Conservation (phyloP, 371 early-diverging fungal genomes). For the Rhizopus sp. region DNA sequence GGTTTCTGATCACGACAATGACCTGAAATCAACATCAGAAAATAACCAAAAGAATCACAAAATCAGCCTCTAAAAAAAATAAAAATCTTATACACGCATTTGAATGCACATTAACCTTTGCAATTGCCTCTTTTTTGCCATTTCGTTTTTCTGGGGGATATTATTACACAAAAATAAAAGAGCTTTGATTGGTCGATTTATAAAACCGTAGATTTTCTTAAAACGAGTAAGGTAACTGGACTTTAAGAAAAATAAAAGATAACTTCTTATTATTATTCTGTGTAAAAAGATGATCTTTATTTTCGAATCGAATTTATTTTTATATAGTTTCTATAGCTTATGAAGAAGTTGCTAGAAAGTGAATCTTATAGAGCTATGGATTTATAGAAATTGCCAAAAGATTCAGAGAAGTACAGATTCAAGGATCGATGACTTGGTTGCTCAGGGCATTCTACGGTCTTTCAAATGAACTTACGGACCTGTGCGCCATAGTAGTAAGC, state of each 20-base stretch:
- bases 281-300: background rate
- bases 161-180: too few relatives aligned
- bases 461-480: background rate
- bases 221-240: background rate
- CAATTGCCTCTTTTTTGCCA: too few relatives aligned
- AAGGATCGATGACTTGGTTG: conserved; percentile 1
- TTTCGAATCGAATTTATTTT: background rate
- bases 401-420: conserved; percentile 1
- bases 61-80: too few relatives aligned
- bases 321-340: background rate
- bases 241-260: conserved; percentile 1
- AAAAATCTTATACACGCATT: too few relatives aligned
- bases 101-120: too few relatives aligned
- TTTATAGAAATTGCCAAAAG: background rate
- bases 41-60: too few relatives aligned
- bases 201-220: background rate
- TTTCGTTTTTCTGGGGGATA: too few relatives aligned
- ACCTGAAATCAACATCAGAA: too few relatives aligned
- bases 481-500: too few relatives aligned
- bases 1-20: too few relatives aligned
- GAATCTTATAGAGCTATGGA: background rate
- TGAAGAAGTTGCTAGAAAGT: background rate
- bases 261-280: conserved; percentile 1
- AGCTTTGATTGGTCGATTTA: too few relatives aligned
- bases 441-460: background rate